Conservation (phyloP, 2,329 filamentous ascomycete genomes). For the Aspergillus ibericus region DNA sequence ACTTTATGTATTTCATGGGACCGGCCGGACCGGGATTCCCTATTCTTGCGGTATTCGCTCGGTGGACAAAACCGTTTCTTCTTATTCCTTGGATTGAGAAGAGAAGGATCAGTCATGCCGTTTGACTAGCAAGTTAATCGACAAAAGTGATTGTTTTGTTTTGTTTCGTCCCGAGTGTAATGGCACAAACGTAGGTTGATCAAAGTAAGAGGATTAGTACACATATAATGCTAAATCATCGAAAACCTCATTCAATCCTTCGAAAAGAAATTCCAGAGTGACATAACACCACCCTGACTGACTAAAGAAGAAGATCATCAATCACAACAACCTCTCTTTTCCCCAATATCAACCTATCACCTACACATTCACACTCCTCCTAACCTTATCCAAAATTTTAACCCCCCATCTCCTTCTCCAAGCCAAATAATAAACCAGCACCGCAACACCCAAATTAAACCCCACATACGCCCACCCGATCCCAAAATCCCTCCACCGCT, state of each 20-base stretch:
- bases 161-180: neutral
- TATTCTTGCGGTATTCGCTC: neutral
- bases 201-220: neutral
- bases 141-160: neutral
- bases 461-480: slow-evolving; percentile 59
- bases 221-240: neutral
- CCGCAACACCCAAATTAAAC: slow-evolving; percentile 57
- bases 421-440: neutral
- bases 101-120: neutral
- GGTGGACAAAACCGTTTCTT: neutral
- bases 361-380: too few species aligned
- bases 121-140: neutral
- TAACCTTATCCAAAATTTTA: neutral
- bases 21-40: neutral
- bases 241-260: too few species aligned
- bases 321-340: neutral
- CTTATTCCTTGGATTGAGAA: neutral
- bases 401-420: neutral
- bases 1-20: neutral
- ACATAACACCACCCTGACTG: too few species aligned
- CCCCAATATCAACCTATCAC: neutral
- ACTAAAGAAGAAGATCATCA: too few species aligned
- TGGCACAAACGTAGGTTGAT: neutral
- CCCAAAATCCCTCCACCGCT: slow-evolving; percentile 70
- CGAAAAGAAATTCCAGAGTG: too few species aligned